Evolutionary conservation across 106 monocot species (phyloP), one percentile per base, ranked within the genome.

Genomic region (Allium fistulosum): DNA sequence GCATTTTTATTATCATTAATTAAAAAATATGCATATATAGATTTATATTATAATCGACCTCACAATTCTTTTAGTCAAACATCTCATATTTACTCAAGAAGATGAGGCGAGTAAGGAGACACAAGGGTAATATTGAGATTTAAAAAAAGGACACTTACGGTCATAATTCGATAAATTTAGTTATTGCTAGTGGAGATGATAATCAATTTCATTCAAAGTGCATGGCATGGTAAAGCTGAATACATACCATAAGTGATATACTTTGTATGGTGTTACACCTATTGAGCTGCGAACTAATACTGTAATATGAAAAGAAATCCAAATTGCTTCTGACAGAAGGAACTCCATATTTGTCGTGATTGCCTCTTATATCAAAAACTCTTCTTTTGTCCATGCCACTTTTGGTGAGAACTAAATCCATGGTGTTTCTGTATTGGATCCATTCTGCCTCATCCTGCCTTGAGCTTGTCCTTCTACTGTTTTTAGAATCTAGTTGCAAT

Each of bases 311-410:
- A 72, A 94, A 94, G 77, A 85, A 94, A 73, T 94, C 94, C 63
- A 90, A 79, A 46, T 76, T 72, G 37, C 74, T 57, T 14, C 82
- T 75, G 58, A 77, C 85, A 77, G 63, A 78, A 65, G 94, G 90
- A 80, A 94, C 87, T 65, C 94, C 94, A 81, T 90, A 94, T 75
- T 87, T 94, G 63, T 94, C 90, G 77, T 94, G 94, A 71, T 94
- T 94, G 49, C 90, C 94, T 74, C 87, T 87, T 62, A 85, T 87
- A 65, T 94, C 94, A 75, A 94, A 76, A 71, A 94, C 72, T 87
- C 80, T 87, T 59, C 71, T 71, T 75, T 71, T 83, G 11, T 81
- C 82, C 45, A 90, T 80, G 48, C 74, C 78, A 77, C 85, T 73
- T 68, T 68, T 57, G 17, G 11, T 66, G 45, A 85, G 65, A 72